Conservation (phyloP, 768 basidiomycete species). For the Amanita pallidorosea region DNA sequence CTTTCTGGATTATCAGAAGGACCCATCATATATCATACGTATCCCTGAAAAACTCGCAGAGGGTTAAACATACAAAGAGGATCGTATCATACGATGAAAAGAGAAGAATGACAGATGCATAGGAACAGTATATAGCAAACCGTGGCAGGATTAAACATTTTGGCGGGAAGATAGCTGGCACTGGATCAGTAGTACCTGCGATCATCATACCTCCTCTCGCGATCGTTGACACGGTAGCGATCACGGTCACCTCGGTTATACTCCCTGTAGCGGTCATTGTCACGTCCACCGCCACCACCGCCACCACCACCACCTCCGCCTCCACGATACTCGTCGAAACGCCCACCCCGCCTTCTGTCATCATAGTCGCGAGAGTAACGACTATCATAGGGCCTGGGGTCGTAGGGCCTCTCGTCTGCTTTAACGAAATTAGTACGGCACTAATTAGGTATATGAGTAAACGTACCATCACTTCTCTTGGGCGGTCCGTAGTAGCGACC, state of each 20-base stretch:
- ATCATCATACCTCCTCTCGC: slow-evolving; percentile 23
- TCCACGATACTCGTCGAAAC: slow-evolving; percentile 29
- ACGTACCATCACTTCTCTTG: slow-evolving; percentile 60
- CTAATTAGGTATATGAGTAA: slow-evolving; percentile 1
- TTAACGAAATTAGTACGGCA: slow-evolving; percentile 8
- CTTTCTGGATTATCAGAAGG: too few species aligned
- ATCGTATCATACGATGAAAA: neutral
- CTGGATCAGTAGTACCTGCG: slow-evolving; percentile 16
- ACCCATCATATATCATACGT: too few species aligned
- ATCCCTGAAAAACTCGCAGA: neutral
- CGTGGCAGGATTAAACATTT: neutral
- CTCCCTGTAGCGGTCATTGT: slow-evolving; percentile 12
- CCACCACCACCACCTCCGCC: slow-evolving; percentile 9
- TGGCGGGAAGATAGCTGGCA: neutral
- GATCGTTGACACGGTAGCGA: slow-evolving; percentile 15
- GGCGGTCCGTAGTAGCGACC: slow-evolving; percentile 93
- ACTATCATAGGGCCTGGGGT: slow-evolving; percentile 85
- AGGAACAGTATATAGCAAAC: neutral
- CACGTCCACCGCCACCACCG: slow-evolving; percentile 14
- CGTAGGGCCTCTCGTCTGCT: slow-evolving; percentile 76
- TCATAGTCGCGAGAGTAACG: slow-evolving; percentile 68
- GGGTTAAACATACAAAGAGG: neutral
- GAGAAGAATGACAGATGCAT: neutral
- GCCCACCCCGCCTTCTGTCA: slow-evolving; percentile 37
- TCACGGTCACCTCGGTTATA: slow-evolving; percentile 11